Base-by-base conservation (phyloP, 176 grass and related monocot species). In the Themeda triandra region DNA sequence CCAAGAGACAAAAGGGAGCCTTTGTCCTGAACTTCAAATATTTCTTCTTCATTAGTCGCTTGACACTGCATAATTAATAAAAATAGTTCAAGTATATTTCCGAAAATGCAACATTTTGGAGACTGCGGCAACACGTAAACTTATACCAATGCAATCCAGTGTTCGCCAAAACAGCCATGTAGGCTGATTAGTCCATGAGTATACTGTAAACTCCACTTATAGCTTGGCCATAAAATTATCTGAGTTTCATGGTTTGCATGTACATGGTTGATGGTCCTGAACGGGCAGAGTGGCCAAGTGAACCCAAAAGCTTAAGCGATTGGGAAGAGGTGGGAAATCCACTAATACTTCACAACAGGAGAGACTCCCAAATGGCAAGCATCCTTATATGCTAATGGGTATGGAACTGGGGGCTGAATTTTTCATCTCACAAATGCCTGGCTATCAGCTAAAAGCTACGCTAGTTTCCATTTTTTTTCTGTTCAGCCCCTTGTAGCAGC, bases 1-100 rank as follows among this genome's bases (percentile, higher is more conserved):
- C 96, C 96, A 84, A 95, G 93, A 59, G 96, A 93, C 64, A 98
- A 92, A 83, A 98, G 96, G 44, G 93, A 98, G 12, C 85, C 82
- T 71, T 95, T 95, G 77, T 98, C 96, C 91, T 98, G 96, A 84
- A 95, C 87, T 83, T 98, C 93, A 89, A 95, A 98, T 92, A 98
- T 89, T 95, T 98, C 96, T 84, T 98, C 96, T 92, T 98, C 96
- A 87, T 98, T 93, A 71, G 87, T 98, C 85, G 93, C 93, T 86
- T 92, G 93, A 68, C 96, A 98, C 96, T 98, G 86, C 46, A 98
- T 71, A 75, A 64, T n/a, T 21, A 75, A 23, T 69, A 25, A 67
- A 4, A 60, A 85, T 66, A 87, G 63, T 67, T 65, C 21, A 71
- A 21, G 35, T 82, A 73, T 65, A 73, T 65, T 73, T 71, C 18